Base-by-base conservation (phyloP, 1,284 basidiomycete species). In the Austropuccinia psidii region DNA sequence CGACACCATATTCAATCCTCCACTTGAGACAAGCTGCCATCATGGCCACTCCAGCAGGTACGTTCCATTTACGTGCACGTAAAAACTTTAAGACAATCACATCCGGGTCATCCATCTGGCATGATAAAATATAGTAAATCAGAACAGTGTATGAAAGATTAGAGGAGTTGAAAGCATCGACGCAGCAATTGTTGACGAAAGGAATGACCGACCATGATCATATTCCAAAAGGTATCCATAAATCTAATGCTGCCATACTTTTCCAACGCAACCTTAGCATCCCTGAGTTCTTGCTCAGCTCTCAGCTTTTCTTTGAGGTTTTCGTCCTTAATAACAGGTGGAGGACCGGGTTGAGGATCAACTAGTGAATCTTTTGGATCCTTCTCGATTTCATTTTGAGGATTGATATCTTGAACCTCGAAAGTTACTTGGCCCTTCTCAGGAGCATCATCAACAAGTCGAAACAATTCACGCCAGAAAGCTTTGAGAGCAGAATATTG, bases 11-110 rank as follows among this genome's bases (percentile, higher is more conserved):
- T 47, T 73, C 69, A n/a, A 73, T 73, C 17, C 69, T 50, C 69
- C 69, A 73, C 27, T 73, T 73, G 58, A 73, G 54, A 49, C 69
- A 73, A 37, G 69, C 58, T 21, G 60, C 69, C 69, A 73, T 73
- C 69, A 73, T 73, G 2, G 69, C 69, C n/a, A 73, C 69, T 37
- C 69, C 69, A 9, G 69, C 69, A 19, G 58, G 33, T 33, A 64
- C 69, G 35, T 73, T 73, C 69, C 69, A 73, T 50, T 73, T 73
- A 4, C 69, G 43, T 15, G 69, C 69, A 29, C 69, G 57, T 52
- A 73, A 41, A 41, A 73, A 73, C 45, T 73, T 73, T 3, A 73
- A 52, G n/a, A 73, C 60, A 13, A 73, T 73, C 17, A 73, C 69
- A 61, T 73, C 69, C 37, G 69, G 69, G 29, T 73, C 69, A 49